phyloP scores from a whole-genome alignment of 2,329 filamentous ascomycete species.

The Alternaria sp. region DNA sequence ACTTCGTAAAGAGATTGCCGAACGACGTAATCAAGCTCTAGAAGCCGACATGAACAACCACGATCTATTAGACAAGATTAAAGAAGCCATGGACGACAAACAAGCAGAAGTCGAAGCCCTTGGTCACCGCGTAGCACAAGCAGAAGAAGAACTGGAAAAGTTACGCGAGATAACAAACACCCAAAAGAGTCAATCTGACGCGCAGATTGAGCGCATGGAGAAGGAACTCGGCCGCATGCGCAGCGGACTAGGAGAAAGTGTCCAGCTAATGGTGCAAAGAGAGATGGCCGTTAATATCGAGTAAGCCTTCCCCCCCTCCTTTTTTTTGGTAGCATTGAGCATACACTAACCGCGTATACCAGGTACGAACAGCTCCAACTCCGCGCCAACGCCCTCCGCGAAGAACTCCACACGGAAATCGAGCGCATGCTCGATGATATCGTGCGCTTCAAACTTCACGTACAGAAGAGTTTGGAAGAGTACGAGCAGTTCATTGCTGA shows the following conservation, averaged over 20 bases:
- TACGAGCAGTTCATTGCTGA: constrained; percentile 94
- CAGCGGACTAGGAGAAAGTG: constrained; percentile 79
- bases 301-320: constrained; percentile 60
- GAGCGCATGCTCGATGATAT: constrained; percentile 96
- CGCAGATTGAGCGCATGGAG: constrained; percentile 98
- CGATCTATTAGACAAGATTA: constrained; percentile 91
- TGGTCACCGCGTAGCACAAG: constrained; percentile 84
- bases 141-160: constrained; percentile 92
- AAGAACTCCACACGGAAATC: constrained; percentile 96
- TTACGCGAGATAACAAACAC: constrained; percentile 86
- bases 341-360: constrained; percentile 12
- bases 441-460: constrained; percentile 97
- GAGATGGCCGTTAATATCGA: constrained; percentile 98
- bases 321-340: not conserved
- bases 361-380: constrained; percentile 94
- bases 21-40: constrained; percentile 80
- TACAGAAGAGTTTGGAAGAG: constrained; percentile 90
- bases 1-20: constrained; percentile 90
- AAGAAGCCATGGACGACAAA: constrained; percentile 97
- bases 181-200: constrained; percentile 86
- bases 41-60: constrained; percentile 95
- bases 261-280: constrained; percentile 90
- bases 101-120: constrained; percentile 89
- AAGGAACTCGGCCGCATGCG: constrained; percentile 97
- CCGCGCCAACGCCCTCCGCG: constrained; percentile 81